Percentiles rank a stretch among this genome's conserved stretches.
These are phyloP conservation scores for sweet orange (Citrus sinensis) DNA, from an alignment of 345 rosid species.

Conservation along the genomic window DNA sequence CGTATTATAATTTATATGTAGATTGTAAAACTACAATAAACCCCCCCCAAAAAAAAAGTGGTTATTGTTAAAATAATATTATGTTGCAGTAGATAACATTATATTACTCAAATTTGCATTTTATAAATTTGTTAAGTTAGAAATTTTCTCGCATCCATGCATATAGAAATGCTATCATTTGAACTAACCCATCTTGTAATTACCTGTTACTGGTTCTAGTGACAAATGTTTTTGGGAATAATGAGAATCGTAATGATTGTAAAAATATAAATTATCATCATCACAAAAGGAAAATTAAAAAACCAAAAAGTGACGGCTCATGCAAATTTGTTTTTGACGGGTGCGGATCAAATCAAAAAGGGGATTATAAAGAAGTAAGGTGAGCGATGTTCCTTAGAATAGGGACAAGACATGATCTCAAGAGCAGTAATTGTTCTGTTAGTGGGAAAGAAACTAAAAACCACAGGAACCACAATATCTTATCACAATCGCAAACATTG, in stretches of 20 bases:
- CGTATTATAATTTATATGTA: no score
- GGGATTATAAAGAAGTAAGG: not conserved
- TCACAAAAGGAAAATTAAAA: not conserved
- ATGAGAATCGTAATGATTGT: not conserved
- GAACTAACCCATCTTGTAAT: no score
- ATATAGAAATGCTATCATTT: no score
- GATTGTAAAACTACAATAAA: no score
- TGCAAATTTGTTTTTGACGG: not conserved
- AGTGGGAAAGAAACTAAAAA: constrained; percentile 7
- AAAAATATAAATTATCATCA: not conserved
- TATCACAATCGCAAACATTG: constrained; percentile 10
- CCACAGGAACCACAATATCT: not conserved
- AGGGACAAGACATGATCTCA: constrained; percentile 22
- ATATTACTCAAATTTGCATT: no score
- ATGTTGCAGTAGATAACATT: no score
- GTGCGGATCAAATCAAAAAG: not conserved
- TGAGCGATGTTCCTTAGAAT: constrained; percentile 15
- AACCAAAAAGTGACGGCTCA: not conserved
- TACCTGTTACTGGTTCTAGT: not conserved
- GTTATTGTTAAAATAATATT: no score
- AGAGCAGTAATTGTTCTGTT: constrained; percentile 9
- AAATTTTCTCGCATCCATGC: no score
- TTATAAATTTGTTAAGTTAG: no score
- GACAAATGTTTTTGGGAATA: not conserved
- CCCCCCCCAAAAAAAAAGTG: no score